Conservation (phyloP, 129 eudicot genomes). For the sunflower (Helianthus annuus) region HanXRQr2.0-SUNRISE NC_035443.2:15514853-15515352, state of each 20-base stretch:
- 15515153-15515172: constrained; percentile 11
- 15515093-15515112: constrained; percentile 41
- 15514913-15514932: no score
- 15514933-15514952: not conserved
- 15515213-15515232: constrained; percentile 37
- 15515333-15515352: constrained; percentile 8
- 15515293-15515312: constrained; percentile 30
- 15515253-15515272: not conserved
- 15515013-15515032: constrained; percentile 56
- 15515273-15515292: not conserved
- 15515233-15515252: constrained; percentile 9
- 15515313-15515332: constrained; percentile 3
- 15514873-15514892: no score
- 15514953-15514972: constrained; percentile 2
- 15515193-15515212: constrained; percentile 20
- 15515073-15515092: constrained; percentile 21
- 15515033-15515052: constrained; percentile 55
- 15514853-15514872: no score
- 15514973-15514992: constrained; percentile 13
- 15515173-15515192: constrained; percentile 32
- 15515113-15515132: constrained; percentile 16
- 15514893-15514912: no score
- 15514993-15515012: constrained; percentile 34
- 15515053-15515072: constrained; percentile 60
- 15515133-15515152: constrained; percentile 14